phyloP scores from a whole-genome alignment of 768 basidiomycete genomes.

The Myochromella boudieri region DNA sequence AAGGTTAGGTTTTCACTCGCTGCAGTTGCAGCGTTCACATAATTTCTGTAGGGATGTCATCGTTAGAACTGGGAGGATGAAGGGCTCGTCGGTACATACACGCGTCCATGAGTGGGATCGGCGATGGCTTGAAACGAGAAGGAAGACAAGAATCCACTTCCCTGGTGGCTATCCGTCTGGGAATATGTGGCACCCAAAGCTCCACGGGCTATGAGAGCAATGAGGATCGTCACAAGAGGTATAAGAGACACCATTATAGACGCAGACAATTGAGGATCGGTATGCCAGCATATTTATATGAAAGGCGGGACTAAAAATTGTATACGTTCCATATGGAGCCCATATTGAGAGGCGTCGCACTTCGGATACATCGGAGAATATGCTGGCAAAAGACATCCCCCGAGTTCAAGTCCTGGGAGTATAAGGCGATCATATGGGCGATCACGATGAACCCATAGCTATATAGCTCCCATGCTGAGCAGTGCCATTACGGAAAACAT shows the following conservation, averaged over 20 bases:
- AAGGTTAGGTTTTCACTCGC: slow-evolving; percentile 55
- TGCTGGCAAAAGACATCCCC: not conserved
- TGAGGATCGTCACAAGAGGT: not conserved
- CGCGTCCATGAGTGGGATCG: slow-evolving; percentile 68
- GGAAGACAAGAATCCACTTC: slow-evolving; percentile 46
- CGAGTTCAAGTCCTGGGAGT: not conserved
- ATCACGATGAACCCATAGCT: slow-evolving; percentile 2
- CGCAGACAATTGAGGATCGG: not conserved
- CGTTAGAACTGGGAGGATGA: not conserved
- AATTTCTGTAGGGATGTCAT: slow-evolving; percentile 30
- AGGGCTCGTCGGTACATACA: slow-evolving; percentile 36
- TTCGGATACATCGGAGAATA: not conserved
- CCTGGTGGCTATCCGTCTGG: slow-evolving; percentile 42
- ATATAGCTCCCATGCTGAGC: not conserved
- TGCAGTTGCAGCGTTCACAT: slow-evolving; percentile 50
- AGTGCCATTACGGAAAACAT: slow-evolving; percentile 2
- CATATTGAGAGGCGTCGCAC: not conserved
- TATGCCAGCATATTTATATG: not conserved
- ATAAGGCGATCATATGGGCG: slow-evolving; percentile 8
- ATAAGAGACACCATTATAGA: not conserved
- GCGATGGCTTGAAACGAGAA: slow-evolving; percentile 49
- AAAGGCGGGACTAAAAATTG: not conserved
- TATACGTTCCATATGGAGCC: not conserved
- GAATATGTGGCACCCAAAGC: slow-evolving; percentile 46
- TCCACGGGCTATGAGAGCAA: slow-evolving; percentile 16